Percentiles rank a stretch among this genome's conserved stretches.
Conservation (phyloP, 257 asterid species). For the Solanum tarapatanum region DNA sequence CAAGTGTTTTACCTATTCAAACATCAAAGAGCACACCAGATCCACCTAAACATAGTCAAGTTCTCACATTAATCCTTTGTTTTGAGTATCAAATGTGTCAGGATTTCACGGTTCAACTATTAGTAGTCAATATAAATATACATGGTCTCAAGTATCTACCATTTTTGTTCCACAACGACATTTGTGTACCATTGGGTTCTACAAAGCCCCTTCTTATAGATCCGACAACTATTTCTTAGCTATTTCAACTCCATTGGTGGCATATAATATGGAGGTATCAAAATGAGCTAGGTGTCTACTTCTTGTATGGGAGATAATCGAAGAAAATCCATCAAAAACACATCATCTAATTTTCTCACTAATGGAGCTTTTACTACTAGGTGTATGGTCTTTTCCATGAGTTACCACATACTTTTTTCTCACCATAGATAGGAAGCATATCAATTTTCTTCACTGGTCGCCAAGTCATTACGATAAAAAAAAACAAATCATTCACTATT, state of each 20-base stretch:
- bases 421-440: background rate
- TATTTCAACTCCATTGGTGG: background rate
- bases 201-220: background rate
- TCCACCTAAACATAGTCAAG: no score
- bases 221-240: background rate
- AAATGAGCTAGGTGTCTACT: background rate
- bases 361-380: background rate
- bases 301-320: background rate
- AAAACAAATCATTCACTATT: background rate
- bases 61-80: no score
- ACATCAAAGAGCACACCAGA: no score
- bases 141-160: background rate
- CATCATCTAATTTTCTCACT: background rate
- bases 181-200: background rate
- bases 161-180: background rate
- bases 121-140: background rate
- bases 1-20: no score
- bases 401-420: background rate
- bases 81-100: no score
- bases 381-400: background rate
- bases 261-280: background rate
- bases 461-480: background rate
- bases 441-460: background rate
- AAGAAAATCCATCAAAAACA: background rate
- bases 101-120: background rate